Conservation (phyloP, 495 filamentous ascomycete species). For the Penicillium arizonense region DNA sequence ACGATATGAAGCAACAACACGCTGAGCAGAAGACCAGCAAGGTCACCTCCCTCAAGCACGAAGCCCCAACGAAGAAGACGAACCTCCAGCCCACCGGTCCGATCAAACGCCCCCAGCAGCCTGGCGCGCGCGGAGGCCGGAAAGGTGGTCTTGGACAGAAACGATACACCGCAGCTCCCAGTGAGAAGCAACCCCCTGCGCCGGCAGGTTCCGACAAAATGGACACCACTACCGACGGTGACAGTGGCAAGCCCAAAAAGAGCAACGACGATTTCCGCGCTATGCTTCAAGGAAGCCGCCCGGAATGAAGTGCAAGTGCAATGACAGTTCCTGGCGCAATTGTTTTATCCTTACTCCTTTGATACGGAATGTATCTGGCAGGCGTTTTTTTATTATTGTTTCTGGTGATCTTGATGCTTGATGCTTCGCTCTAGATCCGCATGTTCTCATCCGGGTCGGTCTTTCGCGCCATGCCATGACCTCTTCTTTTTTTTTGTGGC, state of each 20-base stretch:
- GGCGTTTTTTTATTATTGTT: conserved; percentile 23
- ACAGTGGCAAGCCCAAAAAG: conserved; percentile 48
- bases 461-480: conserved; percentile 10
- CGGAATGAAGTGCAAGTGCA: conserved; percentile 27
- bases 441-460: conserved; percentile 9
- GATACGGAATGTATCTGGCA: conserved; percentile 21
- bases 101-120: conserved; percentile 57
- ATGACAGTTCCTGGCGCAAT: conserved; percentile 27
- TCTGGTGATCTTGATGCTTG: conserved; percentile 5
- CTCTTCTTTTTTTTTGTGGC: conserved; percentile 8
- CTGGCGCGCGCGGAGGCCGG: conserved; percentile 45
- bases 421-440: conserved; percentile 7
- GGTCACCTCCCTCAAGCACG: conserved; percentile 37
- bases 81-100: conserved; percentile 52
- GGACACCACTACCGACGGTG: conserved; percentile 33
- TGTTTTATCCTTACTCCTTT: background rate
- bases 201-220: conserved; percentile 39
- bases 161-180: conserved; percentile 32
- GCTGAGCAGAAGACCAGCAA: conserved; percentile 55
- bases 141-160: conserved; percentile 57
- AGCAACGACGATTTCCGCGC: conserved; percentile 87
- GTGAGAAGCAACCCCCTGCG: background rate
- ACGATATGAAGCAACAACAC: conserved; percentile 64
- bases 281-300: conserved; percentile 56
- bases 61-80: conserved; percentile 31